Evolutionary conservation across 306 rosid species (phyloP), one percentile per base, ranked within the genome.

Genomic region (Echinosophora koreensis): DNA sequence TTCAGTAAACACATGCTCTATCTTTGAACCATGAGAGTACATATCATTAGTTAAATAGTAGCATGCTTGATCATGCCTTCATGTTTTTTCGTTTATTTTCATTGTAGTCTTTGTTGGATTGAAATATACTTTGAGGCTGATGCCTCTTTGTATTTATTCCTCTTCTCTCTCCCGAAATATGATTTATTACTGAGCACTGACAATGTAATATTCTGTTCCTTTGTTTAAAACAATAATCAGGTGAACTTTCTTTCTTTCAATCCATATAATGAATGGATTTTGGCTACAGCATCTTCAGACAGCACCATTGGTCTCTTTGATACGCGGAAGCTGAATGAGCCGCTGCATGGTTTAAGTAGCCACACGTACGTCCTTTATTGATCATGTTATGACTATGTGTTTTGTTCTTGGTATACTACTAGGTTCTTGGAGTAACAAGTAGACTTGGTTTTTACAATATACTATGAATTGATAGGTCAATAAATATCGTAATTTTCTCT

Each of bases 281-380:
- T 95, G 85, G 97, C 97, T 42, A 92, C 98, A 14, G 98, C 97
- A 73, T 95, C 98, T 69, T 95, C 98, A 32, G 98, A 95, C 86
- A 83, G 87, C 59, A 87, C 90, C 4, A 76, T 90, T 60, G 97
- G 91, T 69, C 88, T 95, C 78, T 92, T 90, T 55, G 98, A 95
- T 81, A 84, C 78, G 34, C 90, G 98, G 71, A 95, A 88, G 86
- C 89, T 95, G 59, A 50, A 85, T 1, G 77, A 4, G 49, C 97
- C 97, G 0, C 59, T 95, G 70, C 98, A 95, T 85, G 78, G 84
- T 82, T 76, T 95, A 49, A 86, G 93, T 69, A 85, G 96, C 80
- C 98, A 95, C 84, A 56, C 86, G 98, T 95, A 89, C 0, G 97
- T 77, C 37, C 46, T 69, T 67, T 44, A 38, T 64, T 61, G 46